Percentiles rank a stretch among this genome's conserved stretches.
phyloP scores from a whole-genome alignment of 345 rosid species.

The Lepidium didymum region DNA sequence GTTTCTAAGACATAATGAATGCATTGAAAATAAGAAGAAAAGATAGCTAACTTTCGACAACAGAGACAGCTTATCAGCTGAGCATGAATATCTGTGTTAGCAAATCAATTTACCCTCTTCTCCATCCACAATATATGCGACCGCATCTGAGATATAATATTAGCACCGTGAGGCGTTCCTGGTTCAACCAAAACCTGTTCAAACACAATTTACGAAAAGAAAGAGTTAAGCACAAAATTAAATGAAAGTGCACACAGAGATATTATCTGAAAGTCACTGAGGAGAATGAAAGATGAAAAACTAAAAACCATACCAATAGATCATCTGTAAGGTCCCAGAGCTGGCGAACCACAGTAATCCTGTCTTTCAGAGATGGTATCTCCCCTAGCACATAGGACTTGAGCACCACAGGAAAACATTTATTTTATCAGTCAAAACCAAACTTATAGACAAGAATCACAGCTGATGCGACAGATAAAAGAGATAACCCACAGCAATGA shows the following conservation, averaged over 20 bases:
- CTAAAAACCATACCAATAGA: conserved; percentile 57
- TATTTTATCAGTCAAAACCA: conserved; percentile 7
- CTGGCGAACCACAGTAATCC: conserved; percentile 77
- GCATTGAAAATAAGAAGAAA: conserved; percentile 9
- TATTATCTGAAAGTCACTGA: neutral
- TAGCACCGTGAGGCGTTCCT: conserved; percentile 92
- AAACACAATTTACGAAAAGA: neutral
- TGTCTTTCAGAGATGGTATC: conserved; percentile 86
- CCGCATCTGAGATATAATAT: conserved; percentile 86
- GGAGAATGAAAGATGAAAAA: neutral
- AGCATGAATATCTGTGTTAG: neutral
- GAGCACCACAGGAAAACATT: neutral
- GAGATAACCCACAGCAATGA: conserved; percentile 75
- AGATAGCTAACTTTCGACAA: neutral
- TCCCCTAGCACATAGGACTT: conserved; percentile 97
- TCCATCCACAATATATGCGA: conserved; percentile 98
- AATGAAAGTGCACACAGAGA: neutral
- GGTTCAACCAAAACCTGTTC: conserved; percentile 88
- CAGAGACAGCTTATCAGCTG: neutral
- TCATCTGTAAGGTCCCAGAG: conserved; percentile 95
- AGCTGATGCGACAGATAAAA: neutral
- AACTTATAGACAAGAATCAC: conserved; percentile 20
- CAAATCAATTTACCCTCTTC: conserved; percentile 48
- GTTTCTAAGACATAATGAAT: conserved; percentile 44
- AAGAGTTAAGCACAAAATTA: neutral